phyloP scores from a whole-genome alignment of 2,329 filamentous ascomycete species.

The Penicillium freii region DNA sequence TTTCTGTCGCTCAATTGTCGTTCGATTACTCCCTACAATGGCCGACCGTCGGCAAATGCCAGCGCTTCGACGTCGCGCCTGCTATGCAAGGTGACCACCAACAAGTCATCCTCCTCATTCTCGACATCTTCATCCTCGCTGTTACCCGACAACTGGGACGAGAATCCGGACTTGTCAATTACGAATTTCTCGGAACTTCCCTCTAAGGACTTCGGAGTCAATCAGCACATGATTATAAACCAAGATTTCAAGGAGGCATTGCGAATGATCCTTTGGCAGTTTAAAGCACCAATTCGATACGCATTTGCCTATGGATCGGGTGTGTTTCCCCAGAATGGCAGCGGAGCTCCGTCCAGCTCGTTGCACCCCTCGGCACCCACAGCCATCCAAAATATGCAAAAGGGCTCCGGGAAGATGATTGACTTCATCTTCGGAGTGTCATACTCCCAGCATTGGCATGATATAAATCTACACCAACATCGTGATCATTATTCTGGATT shows the following conservation, averaged over 20 bases:
- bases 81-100: constrained; percentile 17
- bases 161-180: constrained; percentile 68
- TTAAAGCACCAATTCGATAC: constrained; percentile 89
- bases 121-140: constrained; percentile 34
- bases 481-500: constrained; percentile 89
- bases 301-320: constrained; percentile 97
- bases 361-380: constrained; percentile 77
- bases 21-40: constrained; percentile 21
- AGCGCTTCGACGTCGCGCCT: constrained; percentile 18
- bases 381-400: constrained; percentile 79
- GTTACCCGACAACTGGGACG: constrained; percentile 64
- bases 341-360: constrained; percentile 38
- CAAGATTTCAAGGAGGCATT: constrained; percentile 91
- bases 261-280: constrained; percentile 83
- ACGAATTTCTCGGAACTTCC: constrained; percentile 74
- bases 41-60: constrained; percentile 14
- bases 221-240: constrained; percentile 95
- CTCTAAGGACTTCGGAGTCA: constrained; percentile 80
- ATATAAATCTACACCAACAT: constrained; percentile 83
- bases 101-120: constrained; percentile 27
- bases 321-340: constrained; percentile 77
- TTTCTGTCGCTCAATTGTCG: constrained; percentile 32
- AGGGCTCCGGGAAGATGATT: constrained; percentile 90
- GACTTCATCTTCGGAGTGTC: constrained; percentile 97
- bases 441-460: constrained; percentile 95